Evolutionary conservation across 2,329 filamentous ascomycete species (phyloP).

Genomic region (Paecilomyces dactylethromorphus): DNA sequence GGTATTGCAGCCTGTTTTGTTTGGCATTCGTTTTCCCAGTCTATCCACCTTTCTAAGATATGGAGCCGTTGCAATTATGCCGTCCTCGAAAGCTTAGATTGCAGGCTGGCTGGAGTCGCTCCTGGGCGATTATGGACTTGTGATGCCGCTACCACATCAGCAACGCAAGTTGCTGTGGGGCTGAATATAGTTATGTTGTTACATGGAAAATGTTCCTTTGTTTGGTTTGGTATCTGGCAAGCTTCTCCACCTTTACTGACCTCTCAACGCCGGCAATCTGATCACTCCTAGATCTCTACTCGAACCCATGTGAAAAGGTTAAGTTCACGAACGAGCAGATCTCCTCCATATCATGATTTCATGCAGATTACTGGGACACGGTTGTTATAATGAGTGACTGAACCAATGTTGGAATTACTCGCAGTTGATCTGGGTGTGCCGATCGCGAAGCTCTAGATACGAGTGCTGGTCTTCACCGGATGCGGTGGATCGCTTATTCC

Average conservation of each 20-base stretch:
- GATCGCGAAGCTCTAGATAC: background rate
- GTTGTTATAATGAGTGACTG: background rate
- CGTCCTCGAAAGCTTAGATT: background rate
- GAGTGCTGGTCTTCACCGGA: background rate
- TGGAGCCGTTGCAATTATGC: background rate
- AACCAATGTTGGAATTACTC: background rate
- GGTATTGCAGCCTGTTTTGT: background rate
- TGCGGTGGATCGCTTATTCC: background rate
- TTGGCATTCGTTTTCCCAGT: background rate
- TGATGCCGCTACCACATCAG: conserved; percentile 8
- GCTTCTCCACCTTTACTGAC: conserved; percentile 7
- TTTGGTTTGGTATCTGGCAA: conserved; percentile 28
- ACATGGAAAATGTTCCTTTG: conserved; percentile 39
- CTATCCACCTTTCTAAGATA: conserved; percentile 1
- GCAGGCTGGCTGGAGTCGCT: background rate
- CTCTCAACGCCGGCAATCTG: conserved; percentile 1
- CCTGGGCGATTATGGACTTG: background rate
- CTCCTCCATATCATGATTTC: background rate
- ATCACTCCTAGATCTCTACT: background rate
- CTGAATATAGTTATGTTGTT: conserved; percentile 1
- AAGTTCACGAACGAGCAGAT: background rate
- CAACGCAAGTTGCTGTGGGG: conserved; percentile 7
- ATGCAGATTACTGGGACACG: background rate
- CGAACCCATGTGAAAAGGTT: background rate
- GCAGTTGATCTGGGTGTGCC: background rate